Conservation (phyloP, 2,329 filamentous ascomycete genomes). For the Daldinia sp. region DNA sequence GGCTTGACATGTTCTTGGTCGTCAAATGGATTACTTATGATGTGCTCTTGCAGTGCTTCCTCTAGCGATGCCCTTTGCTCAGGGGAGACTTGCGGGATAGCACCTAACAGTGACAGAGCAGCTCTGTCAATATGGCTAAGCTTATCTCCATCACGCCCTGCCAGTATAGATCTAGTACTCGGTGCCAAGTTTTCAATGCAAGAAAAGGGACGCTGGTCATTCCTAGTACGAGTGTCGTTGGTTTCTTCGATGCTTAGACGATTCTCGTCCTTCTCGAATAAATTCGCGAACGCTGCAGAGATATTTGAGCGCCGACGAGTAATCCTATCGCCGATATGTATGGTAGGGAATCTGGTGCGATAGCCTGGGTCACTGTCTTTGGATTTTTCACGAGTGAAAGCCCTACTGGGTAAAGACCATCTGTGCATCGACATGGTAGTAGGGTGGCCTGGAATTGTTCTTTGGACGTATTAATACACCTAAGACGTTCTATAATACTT, state of each 20-base stretch:
- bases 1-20: not conserved
- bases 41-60: not conserved
- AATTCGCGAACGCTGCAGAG: constrained; percentile 25
- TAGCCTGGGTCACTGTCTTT: constrained; percentile 9
- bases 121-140: not conserved
- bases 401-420: constrained; percentile 34
- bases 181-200: constrained; percentile 19
- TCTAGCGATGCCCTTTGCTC: not conserved
- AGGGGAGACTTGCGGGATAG: not conserved
- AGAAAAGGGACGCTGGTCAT: constrained; percentile 11
- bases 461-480: constrained; percentile 22
- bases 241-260: not conserved
- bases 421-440: constrained; percentile 34
- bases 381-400: constrained; percentile 29
- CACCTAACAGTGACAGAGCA: not conserved
- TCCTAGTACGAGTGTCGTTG: not conserved
- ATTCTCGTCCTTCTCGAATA: constrained; percentile 35
- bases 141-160: not conserved
- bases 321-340: constrained; percentile 21
- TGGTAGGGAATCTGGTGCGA: constrained; percentile 18
- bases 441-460: constrained; percentile 16
- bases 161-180: not conserved
- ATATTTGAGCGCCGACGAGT: constrained; percentile 23
- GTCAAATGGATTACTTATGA: not conserved
- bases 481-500: constrained; percentile 15